Percentiles rank a stretch among this genome's conserved stretches.
These are phyloP conservation scores for Apiospora saccharicola DNA, from an alignment of 2,329 filamentous ascomycete species.

Conservation along the genomic window DNA sequence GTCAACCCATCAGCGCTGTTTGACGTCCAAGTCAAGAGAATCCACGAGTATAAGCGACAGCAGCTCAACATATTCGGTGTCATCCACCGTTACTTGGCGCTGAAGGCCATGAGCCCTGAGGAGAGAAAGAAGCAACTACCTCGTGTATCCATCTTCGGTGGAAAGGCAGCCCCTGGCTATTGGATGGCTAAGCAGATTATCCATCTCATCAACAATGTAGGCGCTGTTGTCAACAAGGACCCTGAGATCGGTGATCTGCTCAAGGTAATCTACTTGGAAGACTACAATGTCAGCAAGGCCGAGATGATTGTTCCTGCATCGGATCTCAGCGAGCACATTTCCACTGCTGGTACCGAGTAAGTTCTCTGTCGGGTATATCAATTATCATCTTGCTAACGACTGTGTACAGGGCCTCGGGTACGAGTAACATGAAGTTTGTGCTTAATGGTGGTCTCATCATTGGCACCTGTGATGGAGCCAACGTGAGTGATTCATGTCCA, in stretches of 20 bases:
- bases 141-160: constrained; percentile 94
- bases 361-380: constrained; percentile 38
- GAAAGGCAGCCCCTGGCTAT: constrained; percentile 96
- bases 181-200: constrained; percentile 99
- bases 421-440: constrained; percentile 99
- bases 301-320: constrained; percentile 95
- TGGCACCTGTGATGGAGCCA: constrained; percentile 96
- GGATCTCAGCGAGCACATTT: constrained; percentile 98
- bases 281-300: constrained; percentile 99
- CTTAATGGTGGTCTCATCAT: constrained; percentile 97
- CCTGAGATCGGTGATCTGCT: constrained; percentile 89
- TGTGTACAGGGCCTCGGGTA: constrained; percentile 69
- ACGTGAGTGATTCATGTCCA: constrained; percentile 65
- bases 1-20: constrained; percentile 92
- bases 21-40: constrained; percentile 98
- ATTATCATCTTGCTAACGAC: constrained; percentile 32
- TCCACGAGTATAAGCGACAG: constrained; percentile 99
- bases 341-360: constrained; percentile 91
- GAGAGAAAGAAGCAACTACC: constrained; percentile 87
- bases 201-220: constrained; percentile 93
- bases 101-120: constrained; percentile 85
- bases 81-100: constrained; percentile 88
- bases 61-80: constrained; percentile 99
- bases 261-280: constrained; percentile 96
- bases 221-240: constrained; percentile 89